phyloP scores from a whole-genome alignment of 495 filamentous ascomycete species.

The Lasiosphaeris hirsuta region DNA sequence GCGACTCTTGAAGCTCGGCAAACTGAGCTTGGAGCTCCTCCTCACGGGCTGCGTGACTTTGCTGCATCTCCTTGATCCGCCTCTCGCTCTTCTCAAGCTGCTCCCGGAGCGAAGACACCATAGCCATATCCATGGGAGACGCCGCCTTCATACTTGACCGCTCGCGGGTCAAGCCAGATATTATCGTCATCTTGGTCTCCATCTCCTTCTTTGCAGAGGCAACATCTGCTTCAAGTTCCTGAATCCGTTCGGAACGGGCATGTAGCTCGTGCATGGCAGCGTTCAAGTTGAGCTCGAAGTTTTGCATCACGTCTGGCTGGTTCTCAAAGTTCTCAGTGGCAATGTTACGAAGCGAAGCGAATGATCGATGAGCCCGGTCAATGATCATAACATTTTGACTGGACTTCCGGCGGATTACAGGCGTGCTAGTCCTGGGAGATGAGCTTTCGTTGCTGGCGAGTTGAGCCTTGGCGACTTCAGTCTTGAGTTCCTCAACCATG shows the following conservation, averaged over 20 bases:
- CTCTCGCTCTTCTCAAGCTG: slow-evolving; percentile 83
- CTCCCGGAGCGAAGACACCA: slow-evolving; percentile 82
- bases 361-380: slow-evolving; percentile 89
- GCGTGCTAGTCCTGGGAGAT: slow-evolving; percentile 59
- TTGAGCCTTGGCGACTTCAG: slow-evolving; percentile 74
- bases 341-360: slow-evolving; percentile 82
- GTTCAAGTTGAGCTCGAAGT: slow-evolving; percentile 88
- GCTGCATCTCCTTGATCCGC: slow-evolving; percentile 70
- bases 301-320: slow-evolving; percentile 80
- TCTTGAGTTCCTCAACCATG: slow-evolving; percentile 84
- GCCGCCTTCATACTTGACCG: slow-evolving; percentile 76
- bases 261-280: slow-evolving; percentile 91
- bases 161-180: slow-evolving; percentile 89
- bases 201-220: slow-evolving; percentile 85
- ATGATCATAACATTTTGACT: slow-evolving; percentile 87
- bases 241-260: slow-evolving; percentile 79
- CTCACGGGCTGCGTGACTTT: slow-evolving; percentile 68
- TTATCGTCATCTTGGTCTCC: slow-evolving; percentile 91
- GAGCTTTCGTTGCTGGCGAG: slow-evolving; percentile 51
- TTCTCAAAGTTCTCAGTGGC: slow-evolving; percentile 80
- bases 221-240: slow-evolving; percentile 84
- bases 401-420: slow-evolving; percentile 87
- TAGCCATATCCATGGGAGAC: slow-evolving; percentile 86
- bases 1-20: slow-evolving; percentile 57
- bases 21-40: slow-evolving; percentile 68